A percentile compares a stretch with the other conserved stretches of the same genome.
phyloP scores from a whole-genome alignment of 1,139 yeast species.

The Debaryomycetaceae sp. region DNA sequence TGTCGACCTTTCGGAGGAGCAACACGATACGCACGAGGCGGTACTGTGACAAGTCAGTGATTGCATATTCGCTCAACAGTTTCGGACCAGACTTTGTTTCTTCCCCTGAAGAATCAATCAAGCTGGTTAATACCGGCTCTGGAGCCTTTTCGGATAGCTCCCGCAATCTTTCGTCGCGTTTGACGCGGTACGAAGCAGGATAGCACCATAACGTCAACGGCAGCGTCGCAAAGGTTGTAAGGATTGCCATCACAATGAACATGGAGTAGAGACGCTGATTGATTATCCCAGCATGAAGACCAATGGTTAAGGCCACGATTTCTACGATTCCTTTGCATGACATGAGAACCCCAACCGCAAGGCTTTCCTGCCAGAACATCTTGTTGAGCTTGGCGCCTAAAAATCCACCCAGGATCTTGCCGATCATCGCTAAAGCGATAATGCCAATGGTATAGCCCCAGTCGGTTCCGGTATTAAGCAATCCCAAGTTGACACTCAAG shows the following conservation, averaged over 20 bases:
- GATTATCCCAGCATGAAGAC: conserved; percentile 59
- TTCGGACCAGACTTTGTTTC: conserved; percentile 1
- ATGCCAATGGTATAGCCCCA: conserved; percentile 71
- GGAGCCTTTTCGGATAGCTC: conserved; percentile 14
- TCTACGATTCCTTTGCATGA: conserved; percentile 83
- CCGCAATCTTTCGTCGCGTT: conserved; percentile 28
- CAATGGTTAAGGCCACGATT: conserved; percentile 66
- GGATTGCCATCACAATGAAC: conserved; percentile 73
- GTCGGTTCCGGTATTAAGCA: conserved; percentile 50
- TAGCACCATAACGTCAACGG: conserved; percentile 54
- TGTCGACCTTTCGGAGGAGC: conserved; percentile 20
- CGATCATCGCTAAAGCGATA: conserved; percentile 52
- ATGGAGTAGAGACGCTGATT: conserved; percentile 57
- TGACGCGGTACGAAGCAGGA: conserved; percentile 50
- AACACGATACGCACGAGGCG: conserved; percentile 16
- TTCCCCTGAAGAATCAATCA: not conserved
- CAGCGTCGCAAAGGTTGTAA: conserved; percentile 65
- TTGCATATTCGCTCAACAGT: conserved; percentile 5
- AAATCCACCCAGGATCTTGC: conserved; percentile 58
- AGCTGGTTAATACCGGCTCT: not conserved
- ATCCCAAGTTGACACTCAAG: conserved; percentile 53
- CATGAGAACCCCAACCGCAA: conserved; percentile 74
- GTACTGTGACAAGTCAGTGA: conserved; percentile 10
- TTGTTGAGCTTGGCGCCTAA: conserved; percentile 53
- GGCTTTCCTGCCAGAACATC: conserved; percentile 58